These are phyloP conservation scores for Cystofilobasidium capitatum DNA, from an alignment of 768 basidiomycete genomes.

Conservation along the genomic window DNA sequence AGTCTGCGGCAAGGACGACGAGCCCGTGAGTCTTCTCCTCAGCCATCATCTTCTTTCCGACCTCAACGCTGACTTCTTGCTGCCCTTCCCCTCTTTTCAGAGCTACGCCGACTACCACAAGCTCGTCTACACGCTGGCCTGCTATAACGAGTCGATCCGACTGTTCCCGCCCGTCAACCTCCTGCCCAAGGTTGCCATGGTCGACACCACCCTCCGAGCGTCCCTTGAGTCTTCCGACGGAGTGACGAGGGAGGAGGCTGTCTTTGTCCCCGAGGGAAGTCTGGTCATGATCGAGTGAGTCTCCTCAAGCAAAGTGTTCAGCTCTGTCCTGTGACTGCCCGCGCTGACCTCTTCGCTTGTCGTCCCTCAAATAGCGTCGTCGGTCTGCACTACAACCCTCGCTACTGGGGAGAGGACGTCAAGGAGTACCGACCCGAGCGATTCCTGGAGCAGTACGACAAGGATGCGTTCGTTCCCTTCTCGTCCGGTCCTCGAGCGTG, in stretches of 20 bases:
- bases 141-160: slow-evolving; percentile 28
- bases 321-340: neutral
- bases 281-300: slow-evolving; percentile 23
- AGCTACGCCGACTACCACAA: slow-evolving; percentile 15
- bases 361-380: neutral
- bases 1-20: slow-evolving; percentile 30
- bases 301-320: neutral
- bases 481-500: slow-evolving; percentile 12
- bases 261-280: slow-evolving; percentile 25
- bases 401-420: slow-evolving; percentile 28
- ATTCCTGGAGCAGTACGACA: slow-evolving; percentile 29
- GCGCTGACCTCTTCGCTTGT: too few species aligned
- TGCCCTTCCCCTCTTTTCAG: neutral
- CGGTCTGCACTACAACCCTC: slow-evolving; percentile 29
- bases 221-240: neutral
- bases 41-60: neutral
- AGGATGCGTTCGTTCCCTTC: slow-evolving; percentile 31
- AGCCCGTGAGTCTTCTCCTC: neutral
- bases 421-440: slow-evolving; percentile 28
- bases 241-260: neutral
- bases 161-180: slow-evolving; percentile 28
- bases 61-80: neutral
- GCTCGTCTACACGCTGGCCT: slow-evolving; percentile 34
- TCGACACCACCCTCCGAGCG: slow-evolving; percentile 10
- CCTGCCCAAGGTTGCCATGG: slow-evolving; percentile 29